Evolutionary conservation across 2,329 filamentous ascomycete species (phyloP).

Genomic region (Waltergamsia citrina): DNA sequence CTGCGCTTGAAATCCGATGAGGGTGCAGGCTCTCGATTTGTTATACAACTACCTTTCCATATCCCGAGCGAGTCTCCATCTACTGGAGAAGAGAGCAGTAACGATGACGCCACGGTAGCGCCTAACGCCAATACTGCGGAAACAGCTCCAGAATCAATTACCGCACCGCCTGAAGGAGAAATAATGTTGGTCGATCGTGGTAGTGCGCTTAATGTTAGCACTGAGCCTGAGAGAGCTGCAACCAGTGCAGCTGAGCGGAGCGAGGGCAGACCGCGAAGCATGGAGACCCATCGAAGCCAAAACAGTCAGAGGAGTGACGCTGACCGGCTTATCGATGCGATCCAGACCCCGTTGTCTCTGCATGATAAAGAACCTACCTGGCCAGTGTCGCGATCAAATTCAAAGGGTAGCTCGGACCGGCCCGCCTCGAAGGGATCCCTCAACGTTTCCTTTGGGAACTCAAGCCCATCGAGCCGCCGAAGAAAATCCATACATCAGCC

Average conservation of each 20-base stretch:
- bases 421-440: constrained; percentile 4
- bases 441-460: background rate
- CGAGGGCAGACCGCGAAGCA: constrained; percentile 20
- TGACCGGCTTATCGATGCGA: constrained; percentile 63
- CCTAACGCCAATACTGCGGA: background rate
- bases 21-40: constrained; percentile 73
- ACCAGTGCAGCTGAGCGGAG: constrained; percentile 3
- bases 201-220: constrained; percentile 13
- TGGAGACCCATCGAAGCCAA: constrained; percentile 23
- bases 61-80: constrained; percentile 35
- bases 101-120: background rate
- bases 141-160: constrained; percentile 13
- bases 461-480: background rate
- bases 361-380: constrained; percentile 25
- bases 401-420: constrained; percentile 8
- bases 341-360: constrained; percentile 47
- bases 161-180: constrained; percentile 35
- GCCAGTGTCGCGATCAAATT: constrained; percentile 8
- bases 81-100: constrained; percentile 5
- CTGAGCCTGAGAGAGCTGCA: constrained; percentile 4
- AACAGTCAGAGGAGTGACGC: constrained; percentile 51
- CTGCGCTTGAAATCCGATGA: constrained; percentile 75
- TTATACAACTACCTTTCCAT: constrained; percentile 69
- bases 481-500: background rate
- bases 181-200: constrained; percentile 50